A percentile compares a stretch with the other conserved stretches of the same genome.
These are phyloP conservation scores for Spiromastix sp. DNA, from an alignment of 2,329 filamentous ascomycete species.

Conservation along the genomic window DNA sequence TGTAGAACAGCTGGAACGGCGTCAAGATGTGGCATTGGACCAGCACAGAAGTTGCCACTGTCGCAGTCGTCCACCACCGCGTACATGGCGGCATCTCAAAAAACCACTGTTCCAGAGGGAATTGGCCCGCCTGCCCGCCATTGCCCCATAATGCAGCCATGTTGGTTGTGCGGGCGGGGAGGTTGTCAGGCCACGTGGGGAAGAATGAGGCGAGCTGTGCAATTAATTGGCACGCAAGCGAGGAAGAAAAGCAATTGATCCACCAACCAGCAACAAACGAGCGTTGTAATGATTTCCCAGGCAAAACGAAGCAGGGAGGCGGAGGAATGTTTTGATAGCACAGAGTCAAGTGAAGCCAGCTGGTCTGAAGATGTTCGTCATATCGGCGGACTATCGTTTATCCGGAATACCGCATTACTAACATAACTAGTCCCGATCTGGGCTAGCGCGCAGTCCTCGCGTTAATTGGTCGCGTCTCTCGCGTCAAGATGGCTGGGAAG, in stretches of 20 bases:
- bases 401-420: too few relatives aligned
- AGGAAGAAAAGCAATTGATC: too few relatives aligned
- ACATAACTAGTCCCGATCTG: constrained; percentile 5
- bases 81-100: constrained; percentile 98
- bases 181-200: neutral
- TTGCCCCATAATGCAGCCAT: constrained; percentile 37
- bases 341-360: too few relatives aligned
- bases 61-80: constrained; percentile 91
- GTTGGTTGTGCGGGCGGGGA: constrained; percentile 3
- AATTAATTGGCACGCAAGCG: too few relatives aligned
- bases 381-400: too few relatives aligned
- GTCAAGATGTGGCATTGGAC: constrained; percentile 90
- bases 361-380: too few relatives aligned
- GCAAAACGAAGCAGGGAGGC: too few relatives aligned
- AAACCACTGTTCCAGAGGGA: constrained; percentile 95
- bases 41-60: constrained; percentile 73
- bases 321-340: too few relatives aligned
- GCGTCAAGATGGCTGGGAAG: neutral
- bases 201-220: neutral
- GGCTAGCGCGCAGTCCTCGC: constrained; percentile 7
- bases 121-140: constrained; percentile 40
- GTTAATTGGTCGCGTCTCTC: constrained; percentile 5
- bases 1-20: constrained; percentile 95
- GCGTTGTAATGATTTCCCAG: too few relatives aligned
- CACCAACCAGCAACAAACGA: too few relatives aligned